A percentile compares a stretch with the other conserved stretches of the same genome.
These are phyloP conservation scores for Wickerhamiella brachini DNA, from an alignment of 805 yeast genomes.

Conservation along the genomic window DNA sequence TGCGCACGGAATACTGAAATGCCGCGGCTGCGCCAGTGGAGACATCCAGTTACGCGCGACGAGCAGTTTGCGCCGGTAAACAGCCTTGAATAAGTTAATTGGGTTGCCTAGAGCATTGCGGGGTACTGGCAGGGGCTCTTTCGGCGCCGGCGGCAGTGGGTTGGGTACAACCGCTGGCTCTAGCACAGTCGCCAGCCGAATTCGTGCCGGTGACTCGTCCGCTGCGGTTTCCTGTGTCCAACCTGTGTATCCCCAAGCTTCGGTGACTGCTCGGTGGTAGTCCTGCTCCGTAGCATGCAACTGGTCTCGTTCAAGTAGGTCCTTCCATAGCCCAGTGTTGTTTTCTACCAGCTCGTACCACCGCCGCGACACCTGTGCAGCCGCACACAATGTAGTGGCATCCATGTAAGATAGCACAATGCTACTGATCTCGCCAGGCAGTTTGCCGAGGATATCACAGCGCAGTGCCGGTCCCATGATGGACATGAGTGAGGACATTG, in stretches of 20 bases:
- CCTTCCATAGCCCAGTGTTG: constrained; percentile 56
- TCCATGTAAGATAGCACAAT: constrained; percentile 55
- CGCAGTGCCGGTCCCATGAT: constrained; percentile 42
- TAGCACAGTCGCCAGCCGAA: neutral
- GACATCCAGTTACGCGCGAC: constrained; percentile 70
- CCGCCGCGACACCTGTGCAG: constrained; percentile 47
- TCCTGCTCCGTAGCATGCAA: constrained; percentile 39
- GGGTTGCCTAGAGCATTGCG: constrained; percentile 16
- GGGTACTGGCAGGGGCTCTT: constrained; percentile 4
- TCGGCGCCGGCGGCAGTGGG: neutral
- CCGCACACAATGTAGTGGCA: constrained; percentile 42
- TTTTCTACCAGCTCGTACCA: constrained; percentile 60
- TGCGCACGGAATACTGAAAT: constrained; percentile 33
- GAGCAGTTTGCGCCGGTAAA: constrained; percentile 45
- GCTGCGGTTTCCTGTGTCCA: constrained; percentile 16
- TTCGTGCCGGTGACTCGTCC: neutral
- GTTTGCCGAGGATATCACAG: constrained; percentile 53
- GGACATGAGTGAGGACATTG: constrained; percentile 46
- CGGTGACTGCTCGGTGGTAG: constrained; percentile 25
- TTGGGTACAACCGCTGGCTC: constrained; percentile 1
- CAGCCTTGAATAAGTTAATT: constrained; percentile 34
- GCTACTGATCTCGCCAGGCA: constrained; percentile 65
- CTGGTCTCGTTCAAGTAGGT: constrained; percentile 46
- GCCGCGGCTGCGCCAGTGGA: constrained; percentile 60
- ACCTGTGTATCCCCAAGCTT: constrained; percentile 24